A percentile compares a stretch with the other conserved stretches of the same genome.
These are phyloP conservation scores for Caryopteris hybrid DNA, from an alignment of 305 asterid genomes.

Conservation along the genomic window DNA sequence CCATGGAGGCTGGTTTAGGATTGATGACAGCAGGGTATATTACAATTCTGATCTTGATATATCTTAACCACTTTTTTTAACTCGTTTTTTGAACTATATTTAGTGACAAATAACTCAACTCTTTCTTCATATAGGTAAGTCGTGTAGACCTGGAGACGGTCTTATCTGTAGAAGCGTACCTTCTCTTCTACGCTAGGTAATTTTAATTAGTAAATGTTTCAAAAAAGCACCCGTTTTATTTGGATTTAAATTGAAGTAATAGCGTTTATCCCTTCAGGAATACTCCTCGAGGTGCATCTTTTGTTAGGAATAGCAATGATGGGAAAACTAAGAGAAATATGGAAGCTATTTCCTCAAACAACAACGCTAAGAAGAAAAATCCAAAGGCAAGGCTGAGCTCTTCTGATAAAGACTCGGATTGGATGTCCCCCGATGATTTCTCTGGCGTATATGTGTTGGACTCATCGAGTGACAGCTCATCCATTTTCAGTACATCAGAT, in stretches of 20 bases:
- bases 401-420: slow-evolving; percentile 8
- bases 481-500: slow-evolving; percentile 53
- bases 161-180: slow-evolving; percentile 49
- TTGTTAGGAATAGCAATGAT: slow-evolving; percentile 25
- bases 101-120: neutral
- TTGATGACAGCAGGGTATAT: slow-evolving; percentile 58
- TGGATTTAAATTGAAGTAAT: neutral
- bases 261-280: slow-evolving; percentile 22
- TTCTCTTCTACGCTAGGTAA: slow-evolving; percentile 59
- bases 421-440: slow-evolving; percentile 32
- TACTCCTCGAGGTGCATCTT: slow-evolving; percentile 27
- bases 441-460: slow-evolving; percentile 27
- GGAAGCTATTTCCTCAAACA: slow-evolving; percentile 39
- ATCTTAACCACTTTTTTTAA: neutral
- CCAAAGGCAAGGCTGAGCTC: slow-evolving; percentile 30
- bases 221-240: neutral
- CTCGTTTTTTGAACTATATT: neutral
- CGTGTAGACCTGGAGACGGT: slow-evolving; percentile 47
- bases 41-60: neutral
- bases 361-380: slow-evolving; percentile 31
- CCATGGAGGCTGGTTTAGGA: slow-evolving; percentile 43
- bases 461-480: slow-evolving; percentile 49
- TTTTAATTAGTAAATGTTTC: neutral
- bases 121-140: slow-evolving; percentile 36
- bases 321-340: slow-evolving; percentile 26